These are phyloP conservation scores for Coemansia linderi DNA, from an alignment of 371 early-diverging fungal genomes.

Conservation along the genomic window DNA sequence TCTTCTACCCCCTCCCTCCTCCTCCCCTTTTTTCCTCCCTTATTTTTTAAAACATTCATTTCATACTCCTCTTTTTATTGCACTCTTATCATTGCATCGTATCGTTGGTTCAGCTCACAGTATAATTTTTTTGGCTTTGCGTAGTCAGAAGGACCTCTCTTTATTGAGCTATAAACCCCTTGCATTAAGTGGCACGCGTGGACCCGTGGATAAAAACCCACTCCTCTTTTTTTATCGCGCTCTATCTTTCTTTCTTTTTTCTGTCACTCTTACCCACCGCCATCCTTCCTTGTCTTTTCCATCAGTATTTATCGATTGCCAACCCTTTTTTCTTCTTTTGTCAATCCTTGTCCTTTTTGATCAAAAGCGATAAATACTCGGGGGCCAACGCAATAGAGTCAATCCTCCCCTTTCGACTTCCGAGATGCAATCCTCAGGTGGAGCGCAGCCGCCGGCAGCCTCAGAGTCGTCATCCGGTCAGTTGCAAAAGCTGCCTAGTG, in stretches of 20 bases:
- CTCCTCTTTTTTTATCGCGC: neutral
- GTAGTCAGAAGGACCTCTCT: slow-evolving; percentile 2
- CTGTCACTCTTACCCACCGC: neutral
- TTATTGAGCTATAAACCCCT: neutral
- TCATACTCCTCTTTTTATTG: neutral
- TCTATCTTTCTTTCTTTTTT: neutral
- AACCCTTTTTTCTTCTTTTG: neutral
- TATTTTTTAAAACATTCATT: neutral
- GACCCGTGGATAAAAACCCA: neutral
- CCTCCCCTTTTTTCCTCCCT: slow-evolving; percentile 6
- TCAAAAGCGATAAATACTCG: neutral
- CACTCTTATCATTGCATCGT: slow-evolving; percentile 14
- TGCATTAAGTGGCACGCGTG: slow-evolving; percentile 16
- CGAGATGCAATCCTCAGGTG: slow-evolving; percentile 13
- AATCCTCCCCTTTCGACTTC: neutral
- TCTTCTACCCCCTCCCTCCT: slow-evolving; percentile 8
- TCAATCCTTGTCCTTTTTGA: slow-evolving; percentile 12
- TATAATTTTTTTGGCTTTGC: no score
- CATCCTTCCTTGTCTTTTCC: neutral
- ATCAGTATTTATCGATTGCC: slow-evolving; percentile 1
- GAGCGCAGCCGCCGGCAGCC: slow-evolving; percentile 7
- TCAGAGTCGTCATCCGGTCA: slow-evolving; percentile 14
- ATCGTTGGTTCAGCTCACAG: neutral
- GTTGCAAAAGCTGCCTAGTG: slow-evolving; percentile 9
- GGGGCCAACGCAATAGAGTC: neutral